These are phyloP conservation scores for Colletotrichum sp. DNA, from an alignment of 2,329 filamentous ascomycete genomes.

Conservation along the genomic window DNA sequence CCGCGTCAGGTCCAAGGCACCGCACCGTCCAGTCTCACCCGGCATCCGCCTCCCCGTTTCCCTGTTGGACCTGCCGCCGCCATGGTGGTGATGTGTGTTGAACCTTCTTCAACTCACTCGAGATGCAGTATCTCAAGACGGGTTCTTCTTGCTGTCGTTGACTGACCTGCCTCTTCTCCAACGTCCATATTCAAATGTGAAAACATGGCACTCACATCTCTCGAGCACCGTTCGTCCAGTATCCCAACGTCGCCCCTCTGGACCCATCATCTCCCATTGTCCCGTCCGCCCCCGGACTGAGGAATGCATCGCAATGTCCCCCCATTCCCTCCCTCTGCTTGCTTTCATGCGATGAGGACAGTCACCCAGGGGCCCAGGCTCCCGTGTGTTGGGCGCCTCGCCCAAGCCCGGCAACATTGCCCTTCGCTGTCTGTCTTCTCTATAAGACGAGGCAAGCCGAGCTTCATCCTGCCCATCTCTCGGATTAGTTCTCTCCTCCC, in stretches of 20 bases:
- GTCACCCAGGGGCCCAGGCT: not conserved
- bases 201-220: not conserved
- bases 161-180: not conserved
- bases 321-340: constrained; percentile 18
- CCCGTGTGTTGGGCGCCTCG: not conserved
- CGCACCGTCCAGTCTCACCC: not conserved
- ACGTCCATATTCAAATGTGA: not conserved
- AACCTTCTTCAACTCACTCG: not conserved
- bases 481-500: not conserved
- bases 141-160: not conserved
- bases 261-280: not conserved
- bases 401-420: not conserved
- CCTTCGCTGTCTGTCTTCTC: not conserved
- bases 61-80: not conserved
- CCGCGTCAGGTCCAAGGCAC: not conserved
- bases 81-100: not conserved
- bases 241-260: not conserved
- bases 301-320: constrained; percentile 23
- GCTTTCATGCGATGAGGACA: not conserved
- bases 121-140: not conserved
- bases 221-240: not conserved
- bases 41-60: not conserved
- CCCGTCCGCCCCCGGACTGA: not conserved
- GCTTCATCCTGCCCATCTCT: not conserved
- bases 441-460: not conserved